A percentile compares a stretch with the other conserved stretches of the same genome.
These are phyloP conservation scores for Chamaecrista fasciculata DNA, from an alignment of 306 rosid species.

Conservation along the genomic window DNA sequence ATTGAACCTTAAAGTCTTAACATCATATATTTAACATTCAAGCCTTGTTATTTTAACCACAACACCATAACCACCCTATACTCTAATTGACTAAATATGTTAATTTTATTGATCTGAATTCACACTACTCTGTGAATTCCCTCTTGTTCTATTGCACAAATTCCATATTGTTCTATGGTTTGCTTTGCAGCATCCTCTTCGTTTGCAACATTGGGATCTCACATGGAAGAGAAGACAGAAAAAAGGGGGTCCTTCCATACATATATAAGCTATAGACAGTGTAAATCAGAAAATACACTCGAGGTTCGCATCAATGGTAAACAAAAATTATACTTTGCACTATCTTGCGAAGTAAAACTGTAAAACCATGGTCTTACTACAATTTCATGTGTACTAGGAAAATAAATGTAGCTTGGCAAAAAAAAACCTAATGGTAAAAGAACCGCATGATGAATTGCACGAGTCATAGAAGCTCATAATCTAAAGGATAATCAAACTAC, in stretches of 20 bases:
- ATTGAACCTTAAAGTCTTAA: no score
- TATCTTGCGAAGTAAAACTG: slow-evolving; percentile 21
- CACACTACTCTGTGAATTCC: no score
- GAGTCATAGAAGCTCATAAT: slow-evolving; percentile 25
- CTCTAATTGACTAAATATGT: no score
- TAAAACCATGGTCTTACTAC: no score
- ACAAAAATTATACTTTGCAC: slow-evolving; percentile 6
- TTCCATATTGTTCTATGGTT: no score
- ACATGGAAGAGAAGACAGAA: background rate
- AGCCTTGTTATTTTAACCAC: no score
- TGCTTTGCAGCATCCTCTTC: background rate
- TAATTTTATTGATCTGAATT: no score
- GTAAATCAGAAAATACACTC: slow-evolving; percentile 24
- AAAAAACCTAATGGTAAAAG: slow-evolving; percentile 21
- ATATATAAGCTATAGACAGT: slow-evolving; percentile 13
- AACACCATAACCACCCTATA: no score
- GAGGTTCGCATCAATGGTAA: background rate
- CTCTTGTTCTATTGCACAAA: no score
- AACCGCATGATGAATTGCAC: background rate
- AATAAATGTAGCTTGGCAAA: background rate
- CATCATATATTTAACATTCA: no score
- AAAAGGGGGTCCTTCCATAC: slow-evolving; percentile 1
- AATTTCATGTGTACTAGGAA: slow-evolving; percentile 18
- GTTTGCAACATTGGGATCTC: background rate
- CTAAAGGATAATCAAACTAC: slow-evolving; percentile 37